These are phyloP conservation scores for Capillidium heterosporum DNA, from an alignment of 371 early-diverging fungal species.

Conservation along the genomic window DNA sequence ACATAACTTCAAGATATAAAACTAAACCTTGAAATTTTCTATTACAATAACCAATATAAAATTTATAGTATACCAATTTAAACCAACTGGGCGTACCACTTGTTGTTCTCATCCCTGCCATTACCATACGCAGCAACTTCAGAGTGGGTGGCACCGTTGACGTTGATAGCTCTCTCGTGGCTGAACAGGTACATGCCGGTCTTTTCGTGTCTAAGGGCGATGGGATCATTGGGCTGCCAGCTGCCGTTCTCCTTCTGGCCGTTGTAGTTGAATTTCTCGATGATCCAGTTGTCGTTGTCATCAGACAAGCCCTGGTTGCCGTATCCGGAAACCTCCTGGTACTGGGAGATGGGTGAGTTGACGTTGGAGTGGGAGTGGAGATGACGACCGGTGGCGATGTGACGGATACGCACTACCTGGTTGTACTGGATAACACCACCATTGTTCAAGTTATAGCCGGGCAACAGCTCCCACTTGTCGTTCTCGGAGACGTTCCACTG, in stretches of 20 bases:
- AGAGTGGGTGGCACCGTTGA: slow-evolving; percentile 17
- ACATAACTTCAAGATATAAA: too few relatives aligned
- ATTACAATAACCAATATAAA: too few relatives aligned
- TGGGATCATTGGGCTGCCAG: slow-evolving; percentile 24
- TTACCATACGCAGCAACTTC: slow-evolving; percentile 28
- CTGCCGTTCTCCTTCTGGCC: slow-evolving; percentile 10
- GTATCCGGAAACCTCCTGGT: slow-evolving; percentile 38
- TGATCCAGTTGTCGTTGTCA: slow-evolving; percentile 37
- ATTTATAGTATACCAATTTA: neutral
- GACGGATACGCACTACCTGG: slow-evolving; percentile 29
- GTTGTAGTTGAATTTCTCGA: slow-evolving; percentile 19
- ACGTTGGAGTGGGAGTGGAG: slow-evolving; percentile 34
- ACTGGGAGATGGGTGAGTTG: slow-evolving; percentile 24
- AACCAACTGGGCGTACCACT: slow-evolving; percentile 17
- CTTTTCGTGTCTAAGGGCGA: slow-evolving; percentile 24
- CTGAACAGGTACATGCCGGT: slow-evolving; percentile 27
- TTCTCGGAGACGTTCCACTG: slow-evolving; percentile 19
- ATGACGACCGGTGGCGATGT: slow-evolving; percentile 22
- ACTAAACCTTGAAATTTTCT: too few relatives aligned
- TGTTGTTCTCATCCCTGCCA: slow-evolving; percentile 33
- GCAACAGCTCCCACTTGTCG: slow-evolving; percentile 30
- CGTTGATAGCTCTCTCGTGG: slow-evolving; percentile 15
- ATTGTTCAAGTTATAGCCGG: slow-evolving; percentile 15
- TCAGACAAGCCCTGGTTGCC: slow-evolving; percentile 25
- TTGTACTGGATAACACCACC: slow-evolving; percentile 20